Evolutionary conservation across 306 rosid genomes (phyloP).

Genomic region (Macrotyloma uniflorum): DNA sequence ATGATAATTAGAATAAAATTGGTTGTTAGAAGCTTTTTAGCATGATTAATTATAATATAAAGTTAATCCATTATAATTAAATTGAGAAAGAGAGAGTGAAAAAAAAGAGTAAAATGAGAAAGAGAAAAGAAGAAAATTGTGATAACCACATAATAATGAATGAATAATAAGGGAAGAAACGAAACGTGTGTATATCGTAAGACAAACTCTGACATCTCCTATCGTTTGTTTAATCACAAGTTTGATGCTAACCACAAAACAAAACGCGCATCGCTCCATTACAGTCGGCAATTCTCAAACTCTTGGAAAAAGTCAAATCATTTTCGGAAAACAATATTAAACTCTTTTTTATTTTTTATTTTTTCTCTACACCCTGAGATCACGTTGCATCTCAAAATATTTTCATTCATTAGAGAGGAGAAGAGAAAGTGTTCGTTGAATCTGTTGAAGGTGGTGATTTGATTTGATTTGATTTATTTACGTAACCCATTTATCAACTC

Average conservation of each 20-base stretch:
- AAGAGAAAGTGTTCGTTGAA: neutral
- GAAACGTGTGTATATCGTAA: slow-evolving; percentile 38
- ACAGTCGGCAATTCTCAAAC: slow-evolving; percentile 38
- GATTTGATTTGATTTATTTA: slow-evolving; percentile 15
- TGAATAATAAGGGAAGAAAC: slow-evolving; percentile 11
- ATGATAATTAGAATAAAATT: too few species aligned
- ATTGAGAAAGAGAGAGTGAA: neutral
- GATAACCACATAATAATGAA: slow-evolving; percentile 16
- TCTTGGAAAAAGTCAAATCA: slow-evolving; percentile 51
- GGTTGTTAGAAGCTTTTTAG: too few species aligned
- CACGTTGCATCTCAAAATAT: slow-evolving; percentile 26
- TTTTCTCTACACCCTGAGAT: slow-evolving; percentile 26
- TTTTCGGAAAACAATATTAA: neutral
- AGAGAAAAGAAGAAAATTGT: slow-evolving; percentile 12
- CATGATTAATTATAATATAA: too few species aligned
- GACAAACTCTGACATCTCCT: slow-evolving; percentile 41
- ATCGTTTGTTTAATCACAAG: slow-evolving; percentile 35
- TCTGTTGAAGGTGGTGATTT: slow-evolving; percentile 27
- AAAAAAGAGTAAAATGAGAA: neutral
- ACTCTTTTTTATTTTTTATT: neutral
- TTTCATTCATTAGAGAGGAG: neutral
- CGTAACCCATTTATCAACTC: neutral
- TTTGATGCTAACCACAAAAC: slow-evolving; percentile 44
- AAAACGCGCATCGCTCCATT: slow-evolving; percentile 26
- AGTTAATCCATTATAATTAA: too few species aligned